These are phyloP conservation scores for Asterochloris erici DNA, from an alignment of 139 green algal species.

Conservation along the genomic window DNA sequence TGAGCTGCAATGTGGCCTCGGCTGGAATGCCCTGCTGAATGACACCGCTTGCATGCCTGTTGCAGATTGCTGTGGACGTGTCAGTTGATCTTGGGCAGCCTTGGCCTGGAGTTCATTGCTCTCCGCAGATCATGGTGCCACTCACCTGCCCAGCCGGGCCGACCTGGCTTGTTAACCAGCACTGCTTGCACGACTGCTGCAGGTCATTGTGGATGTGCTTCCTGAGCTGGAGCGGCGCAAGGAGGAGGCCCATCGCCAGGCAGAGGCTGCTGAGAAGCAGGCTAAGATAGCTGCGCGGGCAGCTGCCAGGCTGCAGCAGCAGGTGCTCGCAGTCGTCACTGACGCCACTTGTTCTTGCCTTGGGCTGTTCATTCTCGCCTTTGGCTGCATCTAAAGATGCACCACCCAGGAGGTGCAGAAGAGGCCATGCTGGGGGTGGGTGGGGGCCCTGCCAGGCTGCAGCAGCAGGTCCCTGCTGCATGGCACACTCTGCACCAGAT, in stretches of 20 bases:
- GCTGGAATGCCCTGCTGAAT: too few relatives aligned
- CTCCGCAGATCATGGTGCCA: background rate
- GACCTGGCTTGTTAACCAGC: background rate
- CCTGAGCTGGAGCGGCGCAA: background rate
- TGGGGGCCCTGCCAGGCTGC: background rate
- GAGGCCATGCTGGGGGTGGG: too few relatives aligned
- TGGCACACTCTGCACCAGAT: background rate
- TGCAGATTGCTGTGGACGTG: background rate
- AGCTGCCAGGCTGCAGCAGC: slow-evolving; percentile 10
- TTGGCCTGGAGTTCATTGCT: background rate
- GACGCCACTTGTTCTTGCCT: background rate
- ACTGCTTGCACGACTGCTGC: background rate
- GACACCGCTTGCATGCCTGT: too few relatives aligned
- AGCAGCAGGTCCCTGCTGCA: background rate
- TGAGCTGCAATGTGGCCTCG: too few relatives aligned
- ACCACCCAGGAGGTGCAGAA: background rate
- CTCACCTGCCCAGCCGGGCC: background rate
- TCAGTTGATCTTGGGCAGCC: background rate
- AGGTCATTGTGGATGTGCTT: slow-evolving; percentile 5
- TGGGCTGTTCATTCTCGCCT: background rate
- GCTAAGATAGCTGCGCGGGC: background rate
- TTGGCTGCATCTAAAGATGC: background rate
- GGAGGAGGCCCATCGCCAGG: background rate
- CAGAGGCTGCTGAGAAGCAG: slow-evolving; percentile 7
- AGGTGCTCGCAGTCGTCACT: slow-evolving; percentile 1